Evolutionary conservation across 805 yeast species (phyloP).

Genomic region (Candida easanensis): DNA sequence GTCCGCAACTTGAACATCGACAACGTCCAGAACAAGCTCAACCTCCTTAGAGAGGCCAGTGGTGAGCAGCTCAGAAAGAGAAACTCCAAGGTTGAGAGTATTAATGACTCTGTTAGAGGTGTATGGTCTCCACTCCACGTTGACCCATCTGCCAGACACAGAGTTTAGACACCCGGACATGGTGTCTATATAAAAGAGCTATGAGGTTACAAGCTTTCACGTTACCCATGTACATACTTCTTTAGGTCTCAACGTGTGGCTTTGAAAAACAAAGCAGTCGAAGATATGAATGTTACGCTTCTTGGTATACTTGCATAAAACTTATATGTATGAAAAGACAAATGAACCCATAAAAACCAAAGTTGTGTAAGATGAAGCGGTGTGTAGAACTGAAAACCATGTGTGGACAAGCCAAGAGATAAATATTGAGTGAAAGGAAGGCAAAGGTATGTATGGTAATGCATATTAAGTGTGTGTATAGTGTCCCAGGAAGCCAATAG

Average conservation of each 20-base stretch:
- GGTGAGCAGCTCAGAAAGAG: slow-evolving; percentile 59
- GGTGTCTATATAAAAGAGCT: background rate
- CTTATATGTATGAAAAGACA: too few relatives aligned
- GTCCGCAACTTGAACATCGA: slow-evolving; percentile 67
- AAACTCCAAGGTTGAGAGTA: slow-evolving; percentile 77
- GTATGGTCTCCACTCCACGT: slow-evolving; percentile 96
- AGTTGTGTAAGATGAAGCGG: too few relatives aligned
- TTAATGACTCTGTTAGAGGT: slow-evolving; percentile 87
- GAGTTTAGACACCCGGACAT: slow-evolving; percentile 14
- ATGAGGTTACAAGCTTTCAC: too few relatives aligned
- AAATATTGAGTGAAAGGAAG: background rate
- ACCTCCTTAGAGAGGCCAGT: slow-evolving; percentile 60
- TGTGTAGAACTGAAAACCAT: too few relatives aligned
- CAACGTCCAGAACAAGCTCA: slow-evolving; percentile 62
- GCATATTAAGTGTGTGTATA: background rate
- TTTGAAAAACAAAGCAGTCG: too few relatives aligned
- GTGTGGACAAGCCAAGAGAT: too few relatives aligned
- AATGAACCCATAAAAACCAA: too few relatives aligned
- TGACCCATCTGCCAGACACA: slow-evolving; percentile 47
- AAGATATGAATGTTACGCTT: too few relatives aligned
- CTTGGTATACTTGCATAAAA: too few relatives aligned
- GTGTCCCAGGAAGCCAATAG: too few relatives aligned
- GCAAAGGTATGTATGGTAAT: background rate
- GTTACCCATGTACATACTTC: too few relatives aligned
- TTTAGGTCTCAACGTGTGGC: too few relatives aligned